Evolutionary conservation across 169 alveolate species (phyloP).

Genomic region (Ichthyophthirius multifiliis): DNA sequence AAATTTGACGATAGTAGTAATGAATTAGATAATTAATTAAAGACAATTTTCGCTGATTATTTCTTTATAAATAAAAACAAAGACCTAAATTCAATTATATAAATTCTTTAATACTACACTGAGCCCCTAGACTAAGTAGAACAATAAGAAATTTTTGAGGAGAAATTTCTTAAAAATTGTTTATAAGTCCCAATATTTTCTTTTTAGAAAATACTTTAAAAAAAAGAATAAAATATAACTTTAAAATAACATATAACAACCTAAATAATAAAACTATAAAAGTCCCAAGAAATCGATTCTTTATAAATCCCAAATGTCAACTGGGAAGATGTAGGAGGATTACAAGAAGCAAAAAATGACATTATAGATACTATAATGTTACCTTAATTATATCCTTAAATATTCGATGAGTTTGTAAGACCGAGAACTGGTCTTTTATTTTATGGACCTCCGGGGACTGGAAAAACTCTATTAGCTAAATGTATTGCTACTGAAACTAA

Average conservation of each 20-base stretch:
- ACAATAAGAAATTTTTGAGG: too few relatives aligned
- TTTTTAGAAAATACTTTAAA: not conserved
- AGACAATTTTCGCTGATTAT: not conserved
- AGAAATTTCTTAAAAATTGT: not conserved
- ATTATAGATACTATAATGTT: conserved; percentile 68
- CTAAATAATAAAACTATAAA: not conserved
- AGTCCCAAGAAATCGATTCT: not conserved
- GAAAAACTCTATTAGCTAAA: conserved; percentile 83
- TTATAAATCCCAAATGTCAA: conserved; percentile 45
- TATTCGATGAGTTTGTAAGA: conserved; percentile 55
- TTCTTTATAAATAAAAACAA: not conserved
- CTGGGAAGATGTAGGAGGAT: conserved; percentile 90
- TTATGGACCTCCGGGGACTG: conserved; percentile 64
- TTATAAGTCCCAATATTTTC: not conserved
- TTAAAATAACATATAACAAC: not conserved
- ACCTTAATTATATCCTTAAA: conserved; percentile 71
- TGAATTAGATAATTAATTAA: not conserved
- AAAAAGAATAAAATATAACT: not conserved
- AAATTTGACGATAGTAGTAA: not conserved
- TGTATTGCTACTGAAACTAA: conserved; percentile 84
- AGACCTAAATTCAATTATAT: too few relatives aligned
- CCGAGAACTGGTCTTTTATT: conserved; percentile 62
- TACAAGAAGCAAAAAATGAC: conserved; percentile 82
- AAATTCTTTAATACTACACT: too few relatives aligned
- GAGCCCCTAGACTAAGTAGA: too few relatives aligned